Base-by-base conservation (phyloP, 2,329 filamentous ascomycete genomes). In the Cordyceps cateniannulata region DNA sequence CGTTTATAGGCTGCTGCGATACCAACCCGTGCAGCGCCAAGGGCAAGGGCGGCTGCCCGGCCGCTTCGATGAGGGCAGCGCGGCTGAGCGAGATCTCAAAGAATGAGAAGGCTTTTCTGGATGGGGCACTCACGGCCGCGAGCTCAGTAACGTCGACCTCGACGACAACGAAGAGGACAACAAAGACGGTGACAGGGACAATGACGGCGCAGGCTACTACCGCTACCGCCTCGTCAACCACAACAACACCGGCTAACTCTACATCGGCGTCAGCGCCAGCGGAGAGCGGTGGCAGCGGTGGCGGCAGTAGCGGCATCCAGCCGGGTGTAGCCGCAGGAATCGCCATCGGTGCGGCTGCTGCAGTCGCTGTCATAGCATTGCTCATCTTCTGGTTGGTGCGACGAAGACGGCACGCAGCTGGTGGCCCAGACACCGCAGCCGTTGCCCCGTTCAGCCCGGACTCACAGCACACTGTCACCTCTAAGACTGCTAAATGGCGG, bases 1-100 rank as follows among this genome's bases (percentile, higher is more conserved):
- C 74, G 0, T 78, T 76, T 40, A 45, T 78, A 10, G 75, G 76
- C 9, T 78, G 76, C 54, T 78, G 76, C 32, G 44, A 62, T 0
- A 57, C 64, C 50, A 63, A 71, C 42, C 64, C 66, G 8, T 72
- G 69, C 48, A 20, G 3, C 3, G 44, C 59, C 9, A n/a, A n/a
- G n/a, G n/a, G n/a, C n/a, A n/a, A n/a, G n/a, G 59, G 61, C 1
- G 63, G 65, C 0, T 75, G 72, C 61, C 67, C 72, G 14, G 24
- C 27, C 5, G 5, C 0, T 42, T 45, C 16, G 60, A 66, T 29
- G 49, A 72, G 42, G 61, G 68, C 22, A 62, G 64, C 10, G 72
- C 70, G 3, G 27, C 62, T 75, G 57, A 72, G 67, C 54, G 54
- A 58, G 4, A 64, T 69, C 24, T 16, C 22, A 5, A 35, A n/a